Evolutionary conservation across 352 stramenopile species (phyloP).

Genomic region (Globisporangium iwayamae): DNA sequence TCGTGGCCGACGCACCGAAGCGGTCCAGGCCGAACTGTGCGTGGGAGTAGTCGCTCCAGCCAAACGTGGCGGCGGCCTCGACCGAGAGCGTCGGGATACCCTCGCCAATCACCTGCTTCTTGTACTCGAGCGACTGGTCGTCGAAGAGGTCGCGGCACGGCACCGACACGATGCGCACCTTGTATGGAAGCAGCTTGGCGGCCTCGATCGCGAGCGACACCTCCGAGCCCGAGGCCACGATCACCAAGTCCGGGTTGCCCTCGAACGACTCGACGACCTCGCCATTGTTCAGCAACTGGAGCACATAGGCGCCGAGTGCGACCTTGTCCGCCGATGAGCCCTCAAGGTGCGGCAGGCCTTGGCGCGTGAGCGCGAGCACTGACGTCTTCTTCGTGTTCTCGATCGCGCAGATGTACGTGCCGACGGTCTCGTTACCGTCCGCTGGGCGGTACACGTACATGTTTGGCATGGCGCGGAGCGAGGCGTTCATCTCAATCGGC

Average conservation of each 20-base stretch:
- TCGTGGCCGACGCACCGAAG: constrained; percentile 88
- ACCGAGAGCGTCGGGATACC: constrained; percentile 94
- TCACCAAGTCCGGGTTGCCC: constrained; percentile 85
- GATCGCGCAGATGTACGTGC: constrained; percentile 90
- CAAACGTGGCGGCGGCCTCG: constrained; percentile 92
- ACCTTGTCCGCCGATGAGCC: constrained; percentile 89
- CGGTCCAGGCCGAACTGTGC: constrained; percentile 88
- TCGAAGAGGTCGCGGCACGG: constrained; percentile 98
- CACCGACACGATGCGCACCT: constrained; percentile 96
- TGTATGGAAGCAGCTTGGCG: constrained; percentile 86
- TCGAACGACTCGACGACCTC: constrained; percentile 67
- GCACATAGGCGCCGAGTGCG: constrained; percentile 87
- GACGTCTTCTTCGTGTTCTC: constrained; percentile 87
- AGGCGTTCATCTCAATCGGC: constrained; percentile 97
- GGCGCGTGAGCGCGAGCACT: constrained; percentile 92
- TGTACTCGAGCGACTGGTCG: constrained; percentile 94
- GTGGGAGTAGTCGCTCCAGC: constrained; percentile 96
- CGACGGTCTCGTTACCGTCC: constrained; percentile 98
- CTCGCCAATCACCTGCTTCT: constrained; percentile 93
- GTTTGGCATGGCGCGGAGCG: constrained; percentile 96
- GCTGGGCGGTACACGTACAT: constrained; percentile 97
- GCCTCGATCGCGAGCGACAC: constrained; percentile 94
- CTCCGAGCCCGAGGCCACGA: constrained; percentile 95
- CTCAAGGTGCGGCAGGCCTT: constrained; percentile 89
- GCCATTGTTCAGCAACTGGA: constrained; percentile 78